Evolutionary conservation across 495 filamentous ascomycete species (phyloP), one percentile per base, ranked within the genome.

Genomic region (Thermochaetoides thermophila): DNA sequence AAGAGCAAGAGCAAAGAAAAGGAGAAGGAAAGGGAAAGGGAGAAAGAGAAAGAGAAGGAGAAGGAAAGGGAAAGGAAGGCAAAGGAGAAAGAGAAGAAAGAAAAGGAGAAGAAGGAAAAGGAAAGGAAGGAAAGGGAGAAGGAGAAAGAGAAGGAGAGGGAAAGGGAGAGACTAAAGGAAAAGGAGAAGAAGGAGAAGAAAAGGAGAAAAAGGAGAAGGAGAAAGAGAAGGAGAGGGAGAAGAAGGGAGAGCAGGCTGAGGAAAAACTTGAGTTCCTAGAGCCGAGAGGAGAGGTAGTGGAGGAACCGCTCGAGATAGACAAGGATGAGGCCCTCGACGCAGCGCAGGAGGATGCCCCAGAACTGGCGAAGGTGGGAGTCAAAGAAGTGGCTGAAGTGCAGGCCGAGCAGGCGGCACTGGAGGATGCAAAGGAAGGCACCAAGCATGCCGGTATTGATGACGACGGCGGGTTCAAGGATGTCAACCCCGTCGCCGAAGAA

Each of bases 401-500:
- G n/a, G n/a, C n/a, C n/a, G n/a, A n/a, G n/a, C n/a, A n/a, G n/a
- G n/a, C n/a, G n/a, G n/a, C n/a, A n/a, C n/a, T n/a, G n/a, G n/a
- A n/a, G n/a, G n/a, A n/a, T n/a, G n/a, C n/a, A n/a, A n/a, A n/a
- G n/a, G n/a, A n/a, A n/a, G n/a, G n/a, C n/a, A 25, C 4, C 17
- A 25, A n/a, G 29, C 7, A 17, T 9, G 14, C 9, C 10, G 18
- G 23, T 29, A 15, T 7, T n/a, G 45, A 36, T 20, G 39, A 44
- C 11, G 40, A 50, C 17, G 45, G 42, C 35, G 46, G 53, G 8
- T 46, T 56, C 42, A 54, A 58, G 14, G 53, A 53, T 34, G 44
- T 61, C 13, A 47, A 63, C 17, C 44, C 63, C 13, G 58, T 58
- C 15, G 33, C 53, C 8, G 61, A 64, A 32, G 40, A 63, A 32